Base-by-base conservation (phyloP, 768 basidiomycete species). In the Calocybe gangraenosa region DNA sequence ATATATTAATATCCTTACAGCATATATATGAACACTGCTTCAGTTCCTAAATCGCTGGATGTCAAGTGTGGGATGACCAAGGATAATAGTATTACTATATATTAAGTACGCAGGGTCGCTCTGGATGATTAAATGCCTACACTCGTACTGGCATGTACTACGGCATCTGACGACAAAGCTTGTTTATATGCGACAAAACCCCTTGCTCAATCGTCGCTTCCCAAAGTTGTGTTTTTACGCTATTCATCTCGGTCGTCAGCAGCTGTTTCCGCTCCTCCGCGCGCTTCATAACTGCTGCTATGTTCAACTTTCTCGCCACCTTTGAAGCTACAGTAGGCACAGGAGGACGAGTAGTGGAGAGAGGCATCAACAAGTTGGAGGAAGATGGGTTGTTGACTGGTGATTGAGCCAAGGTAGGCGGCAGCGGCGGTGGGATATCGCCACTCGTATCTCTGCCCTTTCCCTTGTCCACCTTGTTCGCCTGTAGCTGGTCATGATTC, bases 131-230 rank as follows among this genome's bases (percentile, higher is more conserved):
- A n/a, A n/a, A n/a, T n/a, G n/a, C n/a, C n/a, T n/a, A n/a, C n/a
- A n/a, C n/a, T n/a, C n/a, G n/a, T n/a, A n/a, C n/a, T n/a, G n/a
- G n/a, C n/a, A n/a, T n/a, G n/a, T 44, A 28, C 42, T 53, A 49
- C 37, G 46, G 37, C 22, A 44, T 36, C 40, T 48, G 32, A 25
- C 39, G 47, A 38, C 52, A 54, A 49, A 57, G 54, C 58, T 65
- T 77, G 50, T 55, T 53, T 35, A 83, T 58, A 50, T 78, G 70
- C 30, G 69, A 58, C 47, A 86, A 63, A 41, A 74, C 79, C n/a
- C 80, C 83, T 55, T 81, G 76, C 62, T 87, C 85, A 40, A 87
- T 71, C 32, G 78, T 81, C 40, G 74, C 73, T 64, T 87, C 84
- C 87, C 87, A 88, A 46, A 88, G 61, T 55, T 83, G 79, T 21